Conservation (phyloP, 1,284 basidiomycete genomes). For the Irpex rosettiformis region DNA sequence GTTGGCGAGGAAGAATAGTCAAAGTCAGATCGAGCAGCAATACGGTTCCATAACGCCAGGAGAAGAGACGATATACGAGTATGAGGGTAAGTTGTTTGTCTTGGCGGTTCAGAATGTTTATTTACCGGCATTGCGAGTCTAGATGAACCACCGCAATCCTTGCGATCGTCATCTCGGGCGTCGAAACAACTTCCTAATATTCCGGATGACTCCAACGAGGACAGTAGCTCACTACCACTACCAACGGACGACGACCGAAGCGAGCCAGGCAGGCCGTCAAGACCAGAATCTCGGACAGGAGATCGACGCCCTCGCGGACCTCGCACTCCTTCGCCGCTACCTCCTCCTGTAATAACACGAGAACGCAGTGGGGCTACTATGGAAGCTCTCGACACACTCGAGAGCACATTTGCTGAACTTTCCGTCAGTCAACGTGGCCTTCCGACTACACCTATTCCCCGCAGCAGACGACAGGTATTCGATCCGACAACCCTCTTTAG, state of each 20-base stretch:
- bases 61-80: slow-evolving; percentile 69
- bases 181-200: slow-evolving; percentile 20
- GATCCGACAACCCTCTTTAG: slow-evolving; percentile 21
- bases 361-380: slow-evolving; percentile 36
- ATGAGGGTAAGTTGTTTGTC: slow-evolving; percentile 38
- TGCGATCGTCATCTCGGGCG: slow-evolving; percentile 49
- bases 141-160: slow-evolving; percentile 59
- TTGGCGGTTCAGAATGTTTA: not conserved
- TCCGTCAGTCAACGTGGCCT: not conserved
- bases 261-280: slow-evolving; percentile 30
- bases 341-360: slow-evolving; percentile 30
- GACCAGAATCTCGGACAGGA: slow-evolving; percentile 34
- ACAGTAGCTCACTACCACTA: slow-evolving; percentile 12
- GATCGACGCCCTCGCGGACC: slow-evolving; percentile 68
- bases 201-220: slow-evolving; percentile 32
- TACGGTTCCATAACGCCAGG: slow-evolving; percentile 38
- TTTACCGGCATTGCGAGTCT: slow-evolving; percentile 12
- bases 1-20: slow-evolving; percentile 77
- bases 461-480: slow-evolving; percentile 66
- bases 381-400: slow-evolving; percentile 34
- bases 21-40: slow-evolving; percentile 59
- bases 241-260: slow-evolving; percentile 14
- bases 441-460: slow-evolving; percentile 46
- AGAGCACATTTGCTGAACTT: slow-evolving; percentile 16
- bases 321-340: slow-evolving; percentile 65